These are phyloP conservation scores for Filobasidium uniguttulatum DNA, from an alignment of 1,284 basidiomycete species.

Conservation along the genomic window DNA sequence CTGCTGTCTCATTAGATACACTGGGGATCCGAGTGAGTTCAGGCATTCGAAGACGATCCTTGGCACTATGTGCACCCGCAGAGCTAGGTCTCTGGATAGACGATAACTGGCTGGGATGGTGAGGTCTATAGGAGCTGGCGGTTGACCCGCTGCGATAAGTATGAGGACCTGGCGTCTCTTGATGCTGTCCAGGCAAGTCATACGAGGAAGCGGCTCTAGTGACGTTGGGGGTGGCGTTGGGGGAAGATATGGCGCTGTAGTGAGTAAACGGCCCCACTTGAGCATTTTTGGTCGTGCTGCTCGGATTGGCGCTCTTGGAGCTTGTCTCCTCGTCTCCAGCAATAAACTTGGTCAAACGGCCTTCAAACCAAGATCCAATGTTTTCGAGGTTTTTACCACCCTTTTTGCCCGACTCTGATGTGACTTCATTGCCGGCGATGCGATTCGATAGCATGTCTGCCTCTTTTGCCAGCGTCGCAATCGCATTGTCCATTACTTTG, in stretches of 20 bases:
- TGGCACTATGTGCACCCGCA: constrained; percentile 49
- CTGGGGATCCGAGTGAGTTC: not conserved
- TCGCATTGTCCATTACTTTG: constrained; percentile 50
- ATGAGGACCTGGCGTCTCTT: constrained; percentile 9
- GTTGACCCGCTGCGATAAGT: constrained; percentile 51
- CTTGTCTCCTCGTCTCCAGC: constrained; percentile 61
- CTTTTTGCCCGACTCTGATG: constrained; percentile 57
- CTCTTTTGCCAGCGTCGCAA: constrained; percentile 53
- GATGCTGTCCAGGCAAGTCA: constrained; percentile 15
- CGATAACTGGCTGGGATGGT: constrained; percentile 35
- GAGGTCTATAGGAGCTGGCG: constrained; percentile 43
- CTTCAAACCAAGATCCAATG: constrained; percentile 84
- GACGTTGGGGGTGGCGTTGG: constrained; percentile 56
- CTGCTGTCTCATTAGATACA: not conserved
- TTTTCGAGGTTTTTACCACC: constrained; percentile 76
- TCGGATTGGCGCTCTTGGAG: constrained; percentile 31
- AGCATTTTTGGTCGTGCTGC: constrained; percentile 15
- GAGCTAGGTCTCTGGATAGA: constrained; percentile 58
- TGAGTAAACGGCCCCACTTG: constrained; percentile 76
- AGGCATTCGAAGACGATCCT: not conserved
- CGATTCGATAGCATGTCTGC: constrained; percentile 71
- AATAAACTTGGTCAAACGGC: constrained; percentile 90
- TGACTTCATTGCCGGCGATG: constrained; percentile 59
- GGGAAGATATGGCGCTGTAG: constrained; percentile 76
- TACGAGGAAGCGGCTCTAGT: constrained; percentile 23